Evolutionary conservation across 148 eudicot genomes (phyloP).

Genomic region (Arctostaphylos glauca): DNA sequence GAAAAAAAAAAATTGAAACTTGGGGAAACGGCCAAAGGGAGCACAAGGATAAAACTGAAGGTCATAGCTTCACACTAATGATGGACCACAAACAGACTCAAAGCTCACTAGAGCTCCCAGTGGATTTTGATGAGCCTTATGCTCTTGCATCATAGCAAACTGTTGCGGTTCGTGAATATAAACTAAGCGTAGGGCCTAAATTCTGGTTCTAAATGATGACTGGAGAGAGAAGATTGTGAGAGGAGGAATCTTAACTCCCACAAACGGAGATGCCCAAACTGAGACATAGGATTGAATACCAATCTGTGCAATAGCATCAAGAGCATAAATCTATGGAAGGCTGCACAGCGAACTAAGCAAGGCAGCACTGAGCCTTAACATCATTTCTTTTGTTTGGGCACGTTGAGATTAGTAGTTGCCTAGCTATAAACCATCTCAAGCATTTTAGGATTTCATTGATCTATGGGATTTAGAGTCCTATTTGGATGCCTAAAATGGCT

Average conservation of each 20-base stretch:
- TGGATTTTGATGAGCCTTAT: not conserved
- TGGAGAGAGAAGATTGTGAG: not conserved
- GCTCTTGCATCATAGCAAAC: slow-evolving; percentile 1
- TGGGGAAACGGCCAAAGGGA: not conserved
- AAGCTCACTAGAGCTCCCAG: not conserved
- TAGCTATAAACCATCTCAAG: not conserved
- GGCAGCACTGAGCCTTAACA: not conserved
- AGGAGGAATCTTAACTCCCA: not conserved
- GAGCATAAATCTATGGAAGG: not conserved
- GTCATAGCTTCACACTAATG: not conserved
- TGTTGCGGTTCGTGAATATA: not conserved
- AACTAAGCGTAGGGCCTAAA: not conserved
- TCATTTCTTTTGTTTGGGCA: not conserved
- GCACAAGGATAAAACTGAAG: not conserved
- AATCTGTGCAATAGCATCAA: not conserved
- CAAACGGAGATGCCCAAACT: not conserved
- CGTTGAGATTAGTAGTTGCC: not conserved
- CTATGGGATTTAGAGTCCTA: not conserved
- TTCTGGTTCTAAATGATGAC: not conserved
- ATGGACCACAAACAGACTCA: not conserved
- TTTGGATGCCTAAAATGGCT: slow-evolving; percentile 1
- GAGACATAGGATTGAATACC: not conserved
- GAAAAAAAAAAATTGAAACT: not conserved
- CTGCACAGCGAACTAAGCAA: not conserved
- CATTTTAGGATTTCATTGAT: not conserved